These are phyloP conservation scores for Rhytidhysteron rufulum DNA, from an alignment of 2,329 filamentous ascomycete species.

Conservation along the genomic window DNA sequence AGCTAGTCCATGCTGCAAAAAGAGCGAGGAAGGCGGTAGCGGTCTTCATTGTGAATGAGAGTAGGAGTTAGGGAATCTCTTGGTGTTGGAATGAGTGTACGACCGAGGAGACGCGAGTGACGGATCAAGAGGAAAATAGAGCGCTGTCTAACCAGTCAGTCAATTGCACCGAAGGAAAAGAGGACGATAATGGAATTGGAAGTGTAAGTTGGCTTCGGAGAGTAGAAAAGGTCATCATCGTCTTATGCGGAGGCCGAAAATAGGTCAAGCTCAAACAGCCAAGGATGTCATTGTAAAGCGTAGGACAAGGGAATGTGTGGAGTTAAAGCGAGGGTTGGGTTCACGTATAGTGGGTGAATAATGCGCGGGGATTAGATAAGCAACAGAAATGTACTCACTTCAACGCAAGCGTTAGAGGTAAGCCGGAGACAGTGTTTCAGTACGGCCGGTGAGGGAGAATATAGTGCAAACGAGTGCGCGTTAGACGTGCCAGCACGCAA, in stretches of 20 bases:
- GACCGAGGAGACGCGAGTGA: conserved; percentile 13
- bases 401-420: conserved; percentile 27
- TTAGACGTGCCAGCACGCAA: conserved; percentile 36
- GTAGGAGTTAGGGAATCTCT: conserved; percentile 8
- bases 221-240: background rate
- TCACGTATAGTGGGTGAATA: conserved; percentile 11
- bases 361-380: conserved; percentile 12
- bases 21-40: conserved; percentile 23
- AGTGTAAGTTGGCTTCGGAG: conserved; percentile 4
- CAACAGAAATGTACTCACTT: conserved; percentile 25
- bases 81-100: conserved; percentile 11
- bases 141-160: conserved; percentile 17
- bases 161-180: background rate
- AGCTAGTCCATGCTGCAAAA: conserved; percentile 19
- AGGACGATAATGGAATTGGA: conserved; percentile 1
- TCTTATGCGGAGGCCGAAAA: conserved; percentile 11
- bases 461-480: too few species aligned
- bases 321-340: background rate
- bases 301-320: background rate
- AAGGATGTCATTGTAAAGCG: conserved; percentile 12
- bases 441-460: conserved; percentile 8
- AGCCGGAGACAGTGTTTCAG: conserved; percentile 21
- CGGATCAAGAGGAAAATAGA: too few species aligned
- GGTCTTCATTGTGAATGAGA: conserved; percentile 22
- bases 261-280: conserved; percentile 8